phyloP scores from a whole-genome alignment of 1,139 yeast genomes.

The Kodamaea derodonti region DNA sequence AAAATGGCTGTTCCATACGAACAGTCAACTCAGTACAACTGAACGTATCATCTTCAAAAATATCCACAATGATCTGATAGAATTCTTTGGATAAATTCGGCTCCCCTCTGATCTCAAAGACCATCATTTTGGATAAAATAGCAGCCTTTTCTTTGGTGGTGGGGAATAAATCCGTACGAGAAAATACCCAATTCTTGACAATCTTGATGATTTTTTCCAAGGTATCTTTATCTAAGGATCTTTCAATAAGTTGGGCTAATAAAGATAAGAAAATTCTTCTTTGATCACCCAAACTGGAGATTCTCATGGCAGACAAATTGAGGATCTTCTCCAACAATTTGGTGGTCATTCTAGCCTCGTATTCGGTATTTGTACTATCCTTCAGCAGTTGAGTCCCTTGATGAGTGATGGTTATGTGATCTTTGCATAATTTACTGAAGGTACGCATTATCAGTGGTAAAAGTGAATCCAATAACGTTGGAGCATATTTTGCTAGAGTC shows the following conservation, averaged over 20 bases:
- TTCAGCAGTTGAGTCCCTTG: constrained; percentile 39
- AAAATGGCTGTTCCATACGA: constrained; percentile 93
- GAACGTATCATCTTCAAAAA: constrained; percentile 78
- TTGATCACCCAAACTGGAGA: constrained; percentile 86
- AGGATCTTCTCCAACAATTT: constrained; percentile 71
- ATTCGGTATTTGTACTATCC: constrained; percentile 42
- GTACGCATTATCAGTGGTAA: constrained; percentile 80
- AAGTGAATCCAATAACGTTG: constrained; percentile 68
- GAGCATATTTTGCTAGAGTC: constrained; percentile 73
- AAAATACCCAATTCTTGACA: constrained; percentile 87
- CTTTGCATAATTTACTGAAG: constrained; percentile 83
- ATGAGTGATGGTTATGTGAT: constrained; percentile 71
- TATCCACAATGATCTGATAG: constrained; percentile 81
- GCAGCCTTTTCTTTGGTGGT: constrained; percentile 97
- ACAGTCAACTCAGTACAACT: constrained; percentile 88
- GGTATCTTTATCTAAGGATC: constrained; percentile 75
- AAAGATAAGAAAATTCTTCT: constrained; percentile 82
- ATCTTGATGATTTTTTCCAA: constrained; percentile 73
- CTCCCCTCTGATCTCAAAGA: constrained; percentile 85
- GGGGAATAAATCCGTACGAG: constrained; percentile 80
- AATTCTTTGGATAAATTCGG: constrained; percentile 75
- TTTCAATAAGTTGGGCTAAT: constrained; percentile 84
- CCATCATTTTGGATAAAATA: constrained; percentile 88
- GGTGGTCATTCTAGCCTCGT: constrained; percentile 77
- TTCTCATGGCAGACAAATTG: constrained; percentile 74